phyloP scores from a whole-genome alignment of 2,329 filamentous ascomycete species.

The Remersonia thermophila region DNA sequence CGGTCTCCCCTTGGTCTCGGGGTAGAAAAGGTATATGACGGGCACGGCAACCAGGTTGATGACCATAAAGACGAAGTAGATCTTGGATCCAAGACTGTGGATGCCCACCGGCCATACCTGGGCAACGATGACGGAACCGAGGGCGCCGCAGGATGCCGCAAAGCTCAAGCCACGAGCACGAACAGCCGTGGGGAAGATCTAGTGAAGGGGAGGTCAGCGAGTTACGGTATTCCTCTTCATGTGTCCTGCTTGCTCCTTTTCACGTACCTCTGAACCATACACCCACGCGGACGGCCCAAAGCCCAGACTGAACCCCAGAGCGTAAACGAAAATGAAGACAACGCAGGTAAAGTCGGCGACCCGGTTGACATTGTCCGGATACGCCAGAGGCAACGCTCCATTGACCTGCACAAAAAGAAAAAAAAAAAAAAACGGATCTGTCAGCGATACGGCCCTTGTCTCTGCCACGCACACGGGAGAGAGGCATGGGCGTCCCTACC shows the following conservation, averaged over 20 bases:
- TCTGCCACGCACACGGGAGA: too few species aligned
- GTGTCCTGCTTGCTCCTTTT: neutral
- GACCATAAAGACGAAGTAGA: conserved; percentile 47
- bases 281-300: conserved; percentile 47
- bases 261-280: conserved; percentile 41
- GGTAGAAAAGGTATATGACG: conserved; percentile 30
- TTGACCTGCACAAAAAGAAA: conserved; percentile 31
- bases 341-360: conserved; percentile 39
- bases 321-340: conserved; percentile 45
- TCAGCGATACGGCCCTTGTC: too few species aligned
- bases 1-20: conserved; percentile 31
- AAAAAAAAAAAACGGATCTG: too few species aligned
- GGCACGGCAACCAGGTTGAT: conserved; percentile 37
- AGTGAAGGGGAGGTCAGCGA: neutral
- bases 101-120: conserved; percentile 46
- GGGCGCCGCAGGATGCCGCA: conserved; percentile 40
- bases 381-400: conserved; percentile 37
- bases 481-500: conserved; percentile 27
- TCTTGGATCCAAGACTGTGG: conserved; percentile 34
- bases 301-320: conserved; percentile 44
- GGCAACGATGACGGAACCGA: conserved; percentile 41
- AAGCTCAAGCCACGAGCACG: conserved; percentile 44
- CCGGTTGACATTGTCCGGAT: conserved; percentile 36
- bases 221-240: neutral
- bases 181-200: conserved; percentile 47